phyloP scores from a whole-genome alignment of 257 asterid species.

The Solanum rostratum region DNA sequence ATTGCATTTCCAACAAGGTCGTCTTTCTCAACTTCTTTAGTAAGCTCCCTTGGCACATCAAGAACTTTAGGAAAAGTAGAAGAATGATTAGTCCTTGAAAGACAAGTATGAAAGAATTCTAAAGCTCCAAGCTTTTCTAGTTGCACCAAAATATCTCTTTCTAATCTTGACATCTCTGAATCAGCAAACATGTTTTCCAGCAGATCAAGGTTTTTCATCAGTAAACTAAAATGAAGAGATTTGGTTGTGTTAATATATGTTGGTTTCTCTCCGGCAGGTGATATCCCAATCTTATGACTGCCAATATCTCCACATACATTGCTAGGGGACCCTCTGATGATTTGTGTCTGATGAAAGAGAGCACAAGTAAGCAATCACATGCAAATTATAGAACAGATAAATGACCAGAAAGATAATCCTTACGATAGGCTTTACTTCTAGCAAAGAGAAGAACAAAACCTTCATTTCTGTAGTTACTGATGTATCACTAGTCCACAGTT shows the following conservation, averaged over 20 bases:
- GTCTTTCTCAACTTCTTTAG: slow-evolving; percentile 17
- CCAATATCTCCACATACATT: slow-evolving; percentile 16
- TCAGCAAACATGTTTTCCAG: slow-evolving; percentile 59
- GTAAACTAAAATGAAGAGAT: slow-evolving; percentile 36
- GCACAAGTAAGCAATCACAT: slow-evolving; percentile 4
- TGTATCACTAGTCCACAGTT: slow-evolving; percentile 26
- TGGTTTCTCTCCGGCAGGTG: slow-evolving; percentile 10
- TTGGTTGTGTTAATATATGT: slow-evolving; percentile 19
- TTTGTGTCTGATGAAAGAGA: slow-evolving; percentile 26
- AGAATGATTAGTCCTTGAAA: slow-evolving; percentile 31
- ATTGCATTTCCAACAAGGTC: slow-evolving; percentile 11
- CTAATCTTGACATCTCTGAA: slow-evolving; percentile 38
- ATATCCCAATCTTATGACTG: slow-evolving; percentile 1
- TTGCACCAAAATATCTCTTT: slow-evolving; percentile 62
- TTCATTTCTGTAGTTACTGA: slow-evolving; percentile 30
- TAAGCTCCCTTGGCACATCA: slow-evolving; percentile 18
- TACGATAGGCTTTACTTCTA: neutral
- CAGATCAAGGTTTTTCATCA: slow-evolving; percentile 57
- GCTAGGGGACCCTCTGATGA: slow-evolving; percentile 19
- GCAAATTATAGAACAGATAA: neutral
- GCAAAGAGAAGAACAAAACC: slow-evolving; percentile 20
- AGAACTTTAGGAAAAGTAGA: slow-evolving; percentile 13
- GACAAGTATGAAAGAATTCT: slow-evolving; percentile 47
- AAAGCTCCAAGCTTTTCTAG: slow-evolving; percentile 72
- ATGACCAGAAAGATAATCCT: neutral